Conservation (phyloP, 2,329 filamentous ascomycete genomes). For the Trichophyton equinum region DNA sequence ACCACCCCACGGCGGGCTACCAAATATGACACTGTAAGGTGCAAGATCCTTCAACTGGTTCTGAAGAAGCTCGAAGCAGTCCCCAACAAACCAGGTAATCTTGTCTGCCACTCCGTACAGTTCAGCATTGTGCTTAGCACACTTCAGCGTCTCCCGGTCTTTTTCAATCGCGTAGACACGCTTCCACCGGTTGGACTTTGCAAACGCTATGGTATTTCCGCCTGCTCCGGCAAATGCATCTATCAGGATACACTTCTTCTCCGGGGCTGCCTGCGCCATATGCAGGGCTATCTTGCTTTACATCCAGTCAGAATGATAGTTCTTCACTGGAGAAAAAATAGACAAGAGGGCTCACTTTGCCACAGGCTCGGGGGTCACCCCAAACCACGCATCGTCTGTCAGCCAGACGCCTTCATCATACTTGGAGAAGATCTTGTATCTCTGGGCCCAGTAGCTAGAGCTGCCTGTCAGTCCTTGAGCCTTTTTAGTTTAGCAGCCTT, state of each 20-base stretch:
- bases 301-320: not conserved
- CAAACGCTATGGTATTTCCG: constrained; percentile 92
- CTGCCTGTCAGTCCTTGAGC: constrained; percentile 5
- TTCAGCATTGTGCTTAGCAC: constrained; percentile 81
- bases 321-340: not conserved
- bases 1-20: constrained; percentile 64
- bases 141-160: constrained; percentile 65
- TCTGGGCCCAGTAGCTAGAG: constrained; percentile 74
- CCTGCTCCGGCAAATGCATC: constrained; percentile 88
- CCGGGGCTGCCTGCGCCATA: constrained; percentile 44
- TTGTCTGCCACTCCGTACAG: constrained; percentile 67
- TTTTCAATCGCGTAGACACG: constrained; percentile 82
- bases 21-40: constrained; percentile 51
- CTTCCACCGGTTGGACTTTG: constrained; percentile 63
- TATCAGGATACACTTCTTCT: constrained; percentile 54
- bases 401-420: constrained; percentile 84
- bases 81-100: constrained; percentile 77
- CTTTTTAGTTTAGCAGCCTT: not conserved
- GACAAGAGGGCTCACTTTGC: constrained; percentile 51
- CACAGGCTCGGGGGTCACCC: constrained; percentile 85
- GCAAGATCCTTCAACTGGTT: constrained; percentile 38
- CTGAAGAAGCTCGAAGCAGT: constrained; percentile 64
- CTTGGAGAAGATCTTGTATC: constrained; percentile 71
- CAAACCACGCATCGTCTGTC: constrained; percentile 93
- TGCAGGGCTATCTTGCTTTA: constrained; percentile 61